A percentile compares a stretch with the other conserved stretches of the same genome.
phyloP scores from a whole-genome alignment of 2,329 filamentous ascomycete species.

The Penicillium sp. region DNA sequence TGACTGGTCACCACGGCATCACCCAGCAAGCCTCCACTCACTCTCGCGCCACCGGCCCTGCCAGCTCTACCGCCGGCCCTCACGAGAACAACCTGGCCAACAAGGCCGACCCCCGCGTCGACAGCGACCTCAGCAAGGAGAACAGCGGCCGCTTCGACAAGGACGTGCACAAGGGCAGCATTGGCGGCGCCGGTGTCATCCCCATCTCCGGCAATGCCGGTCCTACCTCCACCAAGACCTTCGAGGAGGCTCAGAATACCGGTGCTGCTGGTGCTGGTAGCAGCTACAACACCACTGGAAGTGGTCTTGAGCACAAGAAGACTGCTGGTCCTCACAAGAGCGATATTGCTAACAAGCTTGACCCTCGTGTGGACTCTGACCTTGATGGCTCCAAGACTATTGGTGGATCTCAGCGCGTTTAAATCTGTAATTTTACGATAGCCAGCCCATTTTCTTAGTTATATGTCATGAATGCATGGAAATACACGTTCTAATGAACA shows the following conservation, averaged over 20 bases:
- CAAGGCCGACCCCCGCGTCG: constrained; percentile 19
- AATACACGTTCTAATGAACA: neutral
- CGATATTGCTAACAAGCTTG: constrained; percentile 27
- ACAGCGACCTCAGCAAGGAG: constrained; percentile 23
- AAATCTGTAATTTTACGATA: constrained; percentile 18
- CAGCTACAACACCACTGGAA: constrained; percentile 23
- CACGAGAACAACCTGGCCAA: constrained; percentile 25
- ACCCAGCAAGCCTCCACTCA: constrained; percentile 8
- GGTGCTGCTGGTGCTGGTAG: constrained; percentile 20
- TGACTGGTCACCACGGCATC: constrained; percentile 7
- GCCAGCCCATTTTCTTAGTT: neutral
- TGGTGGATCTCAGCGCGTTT: constrained; percentile 24
- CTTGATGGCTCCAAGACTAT: constrained; percentile 26
- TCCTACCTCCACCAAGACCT: constrained; percentile 28
- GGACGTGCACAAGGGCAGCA: constrained; percentile 26
- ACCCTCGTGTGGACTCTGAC: constrained; percentile 33
- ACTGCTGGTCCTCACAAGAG: constrained; percentile 29
- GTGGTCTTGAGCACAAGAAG: constrained; percentile 3
- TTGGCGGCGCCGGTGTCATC: constrained; percentile 21
- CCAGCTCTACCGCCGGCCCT: constrained; percentile 23
- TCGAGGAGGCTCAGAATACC: constrained; percentile 26
- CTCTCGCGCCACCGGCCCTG: constrained; percentile 20
- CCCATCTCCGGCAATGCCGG: constrained; percentile 19
- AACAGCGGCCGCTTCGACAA: constrained; percentile 18
- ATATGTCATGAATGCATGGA: constrained; percentile 11